phyloP scores from a whole-genome alignment of 2,329 filamentous ascomycete genomes.

The Aspergillus brasiliensis region DNA sequence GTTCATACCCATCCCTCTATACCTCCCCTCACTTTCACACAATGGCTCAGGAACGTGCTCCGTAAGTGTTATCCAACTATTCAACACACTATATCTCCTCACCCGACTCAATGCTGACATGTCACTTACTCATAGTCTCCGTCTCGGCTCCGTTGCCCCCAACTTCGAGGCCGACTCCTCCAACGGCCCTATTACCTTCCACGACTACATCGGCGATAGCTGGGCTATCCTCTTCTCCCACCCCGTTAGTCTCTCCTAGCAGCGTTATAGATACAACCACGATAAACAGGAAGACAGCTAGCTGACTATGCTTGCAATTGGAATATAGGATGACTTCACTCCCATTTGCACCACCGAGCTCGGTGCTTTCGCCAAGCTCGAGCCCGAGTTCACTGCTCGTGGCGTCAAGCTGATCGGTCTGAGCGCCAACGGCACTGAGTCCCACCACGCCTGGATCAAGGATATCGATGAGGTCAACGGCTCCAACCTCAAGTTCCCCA shows the following conservation, averaged over 20 bases:
- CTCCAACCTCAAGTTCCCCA: slow-evolving; percentile 72
- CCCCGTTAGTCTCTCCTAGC: slow-evolving; percentile 48
- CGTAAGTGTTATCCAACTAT: slow-evolving; percentile 37
- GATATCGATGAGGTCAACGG: slow-evolving; percentile 82
- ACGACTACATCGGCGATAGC: slow-evolving; percentile 69
- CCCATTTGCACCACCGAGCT: slow-evolving; percentile 96
- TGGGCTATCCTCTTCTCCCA: slow-evolving; percentile 74
- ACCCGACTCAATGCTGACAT: slow-evolving; percentile 15
- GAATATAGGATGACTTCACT: slow-evolving; percentile 72
- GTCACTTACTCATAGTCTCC: slow-evolving; percentile 48
- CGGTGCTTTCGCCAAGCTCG: slow-evolving; percentile 88
- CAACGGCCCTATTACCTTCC: slow-evolving; percentile 68
- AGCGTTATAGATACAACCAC: background rate
- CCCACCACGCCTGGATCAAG: slow-evolving; percentile 86
- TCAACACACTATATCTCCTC: background rate
- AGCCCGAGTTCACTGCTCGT: slow-evolving; percentile 84
- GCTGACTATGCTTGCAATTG: background rate
- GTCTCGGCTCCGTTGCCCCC: slow-evolving; percentile 67
- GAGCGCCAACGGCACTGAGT: slow-evolving; percentile 79
- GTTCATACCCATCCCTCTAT: slow-evolving; percentile 7
- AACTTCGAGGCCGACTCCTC: slow-evolving; percentile 72
- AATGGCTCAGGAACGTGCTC: slow-evolving; percentile 49
- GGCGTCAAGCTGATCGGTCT: slow-evolving; percentile 90
- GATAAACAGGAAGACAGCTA: background rate
- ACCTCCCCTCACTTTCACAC: slow-evolving; percentile 25